Evolutionary conservation across 2,329 filamentous ascomycete species (phyloP).

Genomic region (Trichocomaceae sp.): DNA sequence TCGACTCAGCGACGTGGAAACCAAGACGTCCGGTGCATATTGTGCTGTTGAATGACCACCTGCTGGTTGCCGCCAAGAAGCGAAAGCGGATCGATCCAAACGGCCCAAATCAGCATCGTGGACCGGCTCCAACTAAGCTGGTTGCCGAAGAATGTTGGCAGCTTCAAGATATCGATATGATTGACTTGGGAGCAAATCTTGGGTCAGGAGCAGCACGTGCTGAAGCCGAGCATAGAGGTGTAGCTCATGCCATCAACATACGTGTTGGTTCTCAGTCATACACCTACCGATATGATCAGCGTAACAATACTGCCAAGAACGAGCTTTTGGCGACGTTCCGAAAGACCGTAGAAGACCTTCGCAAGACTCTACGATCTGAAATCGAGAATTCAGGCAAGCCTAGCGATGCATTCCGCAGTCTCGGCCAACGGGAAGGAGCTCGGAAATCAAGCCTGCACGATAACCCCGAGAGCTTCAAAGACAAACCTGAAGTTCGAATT

Average conservation of each 20-base stretch:
- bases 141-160: slow-evolving; percentile 94
- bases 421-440: slow-evolving; percentile 69
- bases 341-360: slow-evolving; percentile 85
- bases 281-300: slow-evolving; percentile 85
- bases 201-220: slow-evolving; percentile 32
- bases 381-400: slow-evolving; percentile 80
- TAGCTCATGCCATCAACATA: slow-evolving; percentile 83
- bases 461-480: slow-evolving; percentile 68
- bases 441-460: slow-evolving; percentile 77
- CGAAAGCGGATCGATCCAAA: slow-evolving; percentile 75
- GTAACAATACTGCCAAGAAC: slow-evolving; percentile 70
- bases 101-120: slow-evolving; percentile 38
- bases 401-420: slow-evolving; percentile 78
- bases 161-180: slow-evolving; percentile 82
- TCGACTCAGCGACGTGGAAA: slow-evolving; percentile 97
- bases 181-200: slow-evolving; percentile 64
- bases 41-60: slow-evolving; percentile 87
- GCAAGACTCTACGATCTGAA: slow-evolving; percentile 77
- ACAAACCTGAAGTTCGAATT: slow-evolving; percentile 67
- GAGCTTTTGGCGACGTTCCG: slow-evolving; percentile 80
- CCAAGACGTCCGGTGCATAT: slow-evolving; percentile 82
- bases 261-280: slow-evolving; percentile 85
- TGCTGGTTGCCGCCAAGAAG: slow-evolving; percentile 84
- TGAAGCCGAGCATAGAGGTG: slow-evolving; percentile 49
- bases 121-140: slow-evolving; percentile 58